Conservation (phyloP, 2,329 filamentous ascomycete species). For the Fusarium sp. region DNA sequence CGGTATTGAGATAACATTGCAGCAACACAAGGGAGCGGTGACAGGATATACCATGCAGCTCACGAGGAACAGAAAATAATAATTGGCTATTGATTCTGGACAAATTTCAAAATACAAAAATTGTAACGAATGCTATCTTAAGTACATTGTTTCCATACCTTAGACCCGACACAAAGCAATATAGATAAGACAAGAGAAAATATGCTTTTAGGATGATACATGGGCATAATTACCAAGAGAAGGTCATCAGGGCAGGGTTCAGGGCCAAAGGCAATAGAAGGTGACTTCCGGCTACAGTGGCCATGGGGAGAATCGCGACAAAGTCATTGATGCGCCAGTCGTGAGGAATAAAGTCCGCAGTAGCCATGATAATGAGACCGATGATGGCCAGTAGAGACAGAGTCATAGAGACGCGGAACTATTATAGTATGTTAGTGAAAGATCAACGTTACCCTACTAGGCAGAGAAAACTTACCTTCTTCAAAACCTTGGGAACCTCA, state of each 20-base stretch:
- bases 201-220: constrained; percentile 10
- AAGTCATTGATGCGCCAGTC: constrained; percentile 76
- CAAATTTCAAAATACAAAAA: neutral
- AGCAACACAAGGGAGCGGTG: neutral
- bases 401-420: constrained; percentile 79
- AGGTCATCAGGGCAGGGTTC: constrained; percentile 84
- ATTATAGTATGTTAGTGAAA: constrained; percentile 32
- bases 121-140: constrained; percentile 16
- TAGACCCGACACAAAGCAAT: neutral
- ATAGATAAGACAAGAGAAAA: constrained; percentile 1
- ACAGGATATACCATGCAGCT: neutral
- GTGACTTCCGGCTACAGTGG: constrained; percentile 75
- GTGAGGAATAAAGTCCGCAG: constrained; percentile 72
- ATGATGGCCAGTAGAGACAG: constrained; percentile 69
- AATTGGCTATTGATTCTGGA: neutral
- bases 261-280: constrained; percentile 77
- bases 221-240: constrained; percentile 69
- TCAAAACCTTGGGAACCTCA: constrained; percentile 82
- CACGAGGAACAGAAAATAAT: neutral
- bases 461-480: constrained; percentile 71
- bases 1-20: neutral
- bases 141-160: constrained; percentile 26
- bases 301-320: constrained; percentile 81
- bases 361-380: constrained; percentile 73
- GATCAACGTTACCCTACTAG: constrained; percentile 45